Evolutionary conservation across 305 asterid genomes (phyloP).

Genomic region (Fraxinus angustifolia): DNA sequence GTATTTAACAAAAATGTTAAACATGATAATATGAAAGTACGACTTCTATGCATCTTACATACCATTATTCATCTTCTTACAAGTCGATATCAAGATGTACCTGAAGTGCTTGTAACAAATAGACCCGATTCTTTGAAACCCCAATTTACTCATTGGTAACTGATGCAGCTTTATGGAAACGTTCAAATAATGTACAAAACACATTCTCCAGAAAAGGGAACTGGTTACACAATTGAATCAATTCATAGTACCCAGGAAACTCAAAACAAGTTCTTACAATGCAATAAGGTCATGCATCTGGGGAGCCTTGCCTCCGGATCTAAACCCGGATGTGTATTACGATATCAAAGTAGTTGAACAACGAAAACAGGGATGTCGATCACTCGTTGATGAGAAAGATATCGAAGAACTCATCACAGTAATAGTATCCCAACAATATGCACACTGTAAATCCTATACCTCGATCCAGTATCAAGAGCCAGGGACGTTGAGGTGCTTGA

Average conservation of each 20-base stretch:
- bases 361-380: not conserved
- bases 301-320: not conserved
- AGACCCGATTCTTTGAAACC: too few relatives aligned
- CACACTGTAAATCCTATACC: not conserved
- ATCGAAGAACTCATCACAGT: not conserved
- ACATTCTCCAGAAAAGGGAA: not conserved
- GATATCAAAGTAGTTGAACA: not conserved
- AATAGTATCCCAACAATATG: not conserved
- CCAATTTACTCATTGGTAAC: too few relatives aligned
- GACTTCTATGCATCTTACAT: too few relatives aligned
- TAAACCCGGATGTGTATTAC: not conserved
- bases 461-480: constrained; percentile 22
- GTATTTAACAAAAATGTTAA: not conserved
- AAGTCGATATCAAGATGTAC: not conserved
- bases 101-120: not conserved
- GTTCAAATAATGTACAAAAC: not conserved
- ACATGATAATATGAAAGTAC: not conserved
- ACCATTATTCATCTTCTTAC: not conserved
- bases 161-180: not conserved
- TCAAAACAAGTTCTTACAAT: not conserved
- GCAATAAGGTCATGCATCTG: not conserved
- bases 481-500: constrained; percentile 43
- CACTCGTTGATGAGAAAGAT: not conserved
- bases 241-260: not conserved
- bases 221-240: not conserved